Conservation (phyloP, 2,329 filamentous ascomycete species). For the Colletotrichum spaethianum region DNA sequence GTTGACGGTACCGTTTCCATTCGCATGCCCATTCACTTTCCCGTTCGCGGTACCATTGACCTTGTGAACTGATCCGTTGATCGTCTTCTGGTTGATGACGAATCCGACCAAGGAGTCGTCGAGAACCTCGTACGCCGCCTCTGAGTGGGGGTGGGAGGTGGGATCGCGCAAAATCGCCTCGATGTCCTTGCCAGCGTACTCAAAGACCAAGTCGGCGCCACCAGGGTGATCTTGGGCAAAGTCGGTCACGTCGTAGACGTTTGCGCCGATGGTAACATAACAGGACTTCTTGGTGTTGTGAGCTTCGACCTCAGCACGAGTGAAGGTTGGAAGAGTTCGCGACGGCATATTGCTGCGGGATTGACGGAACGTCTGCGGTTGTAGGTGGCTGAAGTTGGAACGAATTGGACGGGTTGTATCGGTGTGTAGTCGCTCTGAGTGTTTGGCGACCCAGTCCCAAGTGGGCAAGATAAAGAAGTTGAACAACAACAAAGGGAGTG, state of each 20-base stretch:
- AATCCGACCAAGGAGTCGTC: constrained; percentile 91
- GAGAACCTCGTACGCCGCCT: constrained; percentile 95
- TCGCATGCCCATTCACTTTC: constrained; percentile 48
- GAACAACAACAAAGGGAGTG: constrained; percentile 35
- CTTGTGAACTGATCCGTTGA: constrained; percentile 50
- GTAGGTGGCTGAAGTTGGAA: constrained; percentile 38
- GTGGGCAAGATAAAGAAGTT: constrained; percentile 11
- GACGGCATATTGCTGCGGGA: constrained; percentile 74
- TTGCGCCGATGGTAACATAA: constrained; percentile 90
- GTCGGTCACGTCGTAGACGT: constrained; percentile 95
- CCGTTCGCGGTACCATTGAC: constrained; percentile 55
- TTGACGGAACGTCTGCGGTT: constrained; percentile 32
- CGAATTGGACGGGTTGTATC: neutral
- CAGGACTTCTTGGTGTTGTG: constrained; percentile 88
- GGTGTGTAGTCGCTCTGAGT: constrained; percentile 16
- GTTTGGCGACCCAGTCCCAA: constrained; percentile 19
- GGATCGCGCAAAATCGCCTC: constrained; percentile 86
- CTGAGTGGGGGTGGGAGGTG: constrained; percentile 87
- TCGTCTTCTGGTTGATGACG: constrained; percentile 72
- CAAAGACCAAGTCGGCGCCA: constrained; percentile 87
- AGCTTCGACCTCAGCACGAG: constrained; percentile 82
- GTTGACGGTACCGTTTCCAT: constrained; percentile 47
- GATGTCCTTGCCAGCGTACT: constrained; percentile 92
- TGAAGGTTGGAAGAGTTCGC: constrained; percentile 86
- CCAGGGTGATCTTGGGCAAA: constrained; percentile 94